These are phyloP conservation scores for Yamadazyma buinensis DNA, from an alignment of 1,139 yeast species.

Conservation along the genomic window DNA sequence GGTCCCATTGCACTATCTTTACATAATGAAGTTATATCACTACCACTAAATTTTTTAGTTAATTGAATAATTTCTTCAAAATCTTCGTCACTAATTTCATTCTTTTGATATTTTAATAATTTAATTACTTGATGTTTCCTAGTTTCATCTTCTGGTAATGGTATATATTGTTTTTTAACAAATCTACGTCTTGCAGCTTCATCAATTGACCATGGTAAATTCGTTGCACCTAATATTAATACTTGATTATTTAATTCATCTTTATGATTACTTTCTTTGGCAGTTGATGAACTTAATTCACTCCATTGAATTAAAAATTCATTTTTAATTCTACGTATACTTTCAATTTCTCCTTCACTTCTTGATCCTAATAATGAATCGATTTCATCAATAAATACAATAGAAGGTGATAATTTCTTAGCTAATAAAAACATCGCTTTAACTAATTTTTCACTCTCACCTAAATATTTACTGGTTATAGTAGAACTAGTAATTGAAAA, in stretches of 20 bases:
- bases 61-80: conserved; percentile 53
- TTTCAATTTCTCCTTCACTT: conserved; percentile 87
- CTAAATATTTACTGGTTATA: conserved; percentile 84
- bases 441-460: conserved; percentile 92
- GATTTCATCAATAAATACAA: conserved; percentile 94
- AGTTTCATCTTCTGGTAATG: conserved; percentile 87
- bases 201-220: conserved; percentile 96
- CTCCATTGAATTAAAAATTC: conserved; percentile 97
- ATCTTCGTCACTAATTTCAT: conserved; percentile 63
- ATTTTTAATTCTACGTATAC: conserved; percentile 86
- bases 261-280: conserved; percentile 36
- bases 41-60: conserved; percentile 86
- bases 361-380: conserved; percentile 86
- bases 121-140: conserved; percentile 69
- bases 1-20: conserved; percentile 99
- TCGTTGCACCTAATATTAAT: conserved; percentile 91
- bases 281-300: conserved; percentile 74
- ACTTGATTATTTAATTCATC: conserved; percentile 54
- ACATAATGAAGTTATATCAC: conserved; percentile 92
- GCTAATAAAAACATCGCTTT: conserved; percentile 86
- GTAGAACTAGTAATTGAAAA: conserved; percentile 92
- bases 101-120: conserved; percentile 71
- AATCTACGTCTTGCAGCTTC: conserved; percentile 97
- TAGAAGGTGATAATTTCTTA: conserved; percentile 83
- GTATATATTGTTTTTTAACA: conserved; percentile 90